Conservation (phyloP, 139 green algal species). For the Asterochloris erici region DNA sequence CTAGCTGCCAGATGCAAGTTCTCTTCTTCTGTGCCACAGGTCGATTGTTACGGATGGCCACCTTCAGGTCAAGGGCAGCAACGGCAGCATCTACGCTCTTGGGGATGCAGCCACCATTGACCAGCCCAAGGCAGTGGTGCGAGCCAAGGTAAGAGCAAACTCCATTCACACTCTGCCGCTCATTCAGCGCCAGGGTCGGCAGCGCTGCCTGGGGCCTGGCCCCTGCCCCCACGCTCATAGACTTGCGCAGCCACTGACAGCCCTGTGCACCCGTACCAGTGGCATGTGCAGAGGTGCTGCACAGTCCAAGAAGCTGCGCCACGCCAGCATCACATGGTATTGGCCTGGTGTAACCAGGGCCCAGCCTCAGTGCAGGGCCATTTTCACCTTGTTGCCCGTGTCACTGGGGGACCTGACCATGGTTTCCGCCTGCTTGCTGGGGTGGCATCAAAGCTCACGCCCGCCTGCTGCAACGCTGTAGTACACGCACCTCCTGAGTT, state of each 20-base stretch:
- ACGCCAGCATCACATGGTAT: background rate
- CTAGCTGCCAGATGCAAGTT: background rate
- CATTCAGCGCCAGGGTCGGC: background rate
- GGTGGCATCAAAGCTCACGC: too few relatives aligned
- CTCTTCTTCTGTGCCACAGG: background rate
- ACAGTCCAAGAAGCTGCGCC: background rate
- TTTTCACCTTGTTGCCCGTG: too few relatives aligned
- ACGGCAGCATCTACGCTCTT: constrained; percentile 81
- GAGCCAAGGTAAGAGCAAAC: background rate
- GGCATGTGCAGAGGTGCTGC: background rate
- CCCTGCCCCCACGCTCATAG: background rate
- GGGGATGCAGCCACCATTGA: constrained; percentile 87
- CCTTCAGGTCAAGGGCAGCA: constrained; percentile 72
- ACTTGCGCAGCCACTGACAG: background rate
- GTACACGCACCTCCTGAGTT: too few relatives aligned
- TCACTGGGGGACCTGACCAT: too few relatives aligned
- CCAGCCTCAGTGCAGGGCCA: too few relatives aligned
- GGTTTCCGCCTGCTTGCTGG: too few relatives aligned
- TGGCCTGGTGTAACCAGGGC: too few relatives aligned
- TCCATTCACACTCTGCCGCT: background rate
- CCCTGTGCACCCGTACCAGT: background rate
- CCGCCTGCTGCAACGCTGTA: too few relatives aligned
- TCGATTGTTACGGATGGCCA: constrained; percentile 71
- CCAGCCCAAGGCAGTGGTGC: constrained; percentile 28
- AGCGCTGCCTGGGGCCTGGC: too few relatives aligned